phyloP scores from a whole-genome alignment of 225 moss, liverwort and hornwort species.

The Pleurozium schreberi region DNA sequence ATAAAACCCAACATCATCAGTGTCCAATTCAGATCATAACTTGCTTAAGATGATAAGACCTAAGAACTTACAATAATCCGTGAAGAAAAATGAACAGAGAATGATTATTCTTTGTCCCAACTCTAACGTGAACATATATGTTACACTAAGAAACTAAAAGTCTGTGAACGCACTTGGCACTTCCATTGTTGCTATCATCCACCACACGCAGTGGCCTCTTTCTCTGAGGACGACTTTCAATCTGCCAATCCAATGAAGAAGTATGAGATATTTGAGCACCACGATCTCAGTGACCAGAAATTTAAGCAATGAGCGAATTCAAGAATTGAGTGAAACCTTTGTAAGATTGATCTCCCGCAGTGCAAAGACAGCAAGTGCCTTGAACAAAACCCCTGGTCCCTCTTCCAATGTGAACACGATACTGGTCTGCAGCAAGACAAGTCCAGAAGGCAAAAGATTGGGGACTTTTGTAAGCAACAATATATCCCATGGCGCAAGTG shows the following conservation, averaged over 20 bases:
- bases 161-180: constrained; percentile 55
- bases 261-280: not conserved
- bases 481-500: not conserved
- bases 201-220: constrained; percentile 87
- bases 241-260: constrained; percentile 21
- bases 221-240: constrained; percentile 98
- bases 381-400: constrained; percentile 89
- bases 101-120: not conserved
- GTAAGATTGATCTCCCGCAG: constrained; percentile 77
- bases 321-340: constrained; percentile 28
- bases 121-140: not conserved
- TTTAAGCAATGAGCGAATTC: not conserved
- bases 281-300: not conserved
- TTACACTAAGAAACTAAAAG: not conserved
- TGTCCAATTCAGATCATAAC: not conserved
- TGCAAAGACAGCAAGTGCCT: constrained; percentile 87
- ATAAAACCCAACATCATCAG: not conserved
- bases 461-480: not conserved
- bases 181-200: constrained; percentile 92
- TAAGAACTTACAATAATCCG: not conserved
- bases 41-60: not conserved
- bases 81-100: not conserved
- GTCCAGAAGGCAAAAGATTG: not conserved
- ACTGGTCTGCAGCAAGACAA: constrained; percentile 47
- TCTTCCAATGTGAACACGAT: constrained; percentile 95